Evolutionary conservation across 2,329 filamentous ascomycete species (phyloP), one percentile per base, ranked within the genome.

Genomic region (Ascochyta clinopodiicola): DNA sequence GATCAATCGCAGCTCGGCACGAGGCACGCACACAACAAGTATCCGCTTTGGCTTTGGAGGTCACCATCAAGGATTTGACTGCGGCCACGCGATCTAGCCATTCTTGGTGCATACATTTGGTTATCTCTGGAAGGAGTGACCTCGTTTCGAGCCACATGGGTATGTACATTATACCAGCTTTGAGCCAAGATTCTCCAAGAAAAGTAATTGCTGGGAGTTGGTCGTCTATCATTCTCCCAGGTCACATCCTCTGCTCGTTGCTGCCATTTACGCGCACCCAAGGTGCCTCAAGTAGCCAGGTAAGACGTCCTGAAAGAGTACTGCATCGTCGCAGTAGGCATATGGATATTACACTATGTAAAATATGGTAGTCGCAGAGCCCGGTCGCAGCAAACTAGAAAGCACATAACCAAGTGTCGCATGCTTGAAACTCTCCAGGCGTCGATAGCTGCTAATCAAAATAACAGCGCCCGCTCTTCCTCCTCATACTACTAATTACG

Each of bases 311-410:
- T 3, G 17, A 8, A 12, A 15, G 35, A 27, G 6, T 27, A 24
- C 17, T 44, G 51, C 39, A 19, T 21, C 12, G 4, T 17, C 8
- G 45, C 40, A 55, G n/a, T 35, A 2, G 15, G 10, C 19, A 19
- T 17, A 29, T 27, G 42, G 38, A 39, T 56, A 58, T 51, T 56
- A 56, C 45, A 58, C 59, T 59, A 60, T 47, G 43, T 53, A 56
- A 44, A 49, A 55, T 63, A 63, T 57, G 51, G 40, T 49, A 47
- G 44, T 58, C 52, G 17, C 27, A 51, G 42, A 29, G 32, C 34
- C 21, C 39, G 40, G 32, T 44, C 44, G 38, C 38, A 37, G 17
- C 12, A 15, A 45, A n/a, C 17, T 19, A 35, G 17, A 17, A 39
- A 35, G 12, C 27, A 36, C 35, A 2, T 39, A 25, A 32, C 31